Percentiles rank a stretch among this genome's conserved stretches.
Evolutionary conservation across 371 early-diverging fungal genomes (phyloP).

Genomic region (Apophysomyces trapeziformis): DNA sequence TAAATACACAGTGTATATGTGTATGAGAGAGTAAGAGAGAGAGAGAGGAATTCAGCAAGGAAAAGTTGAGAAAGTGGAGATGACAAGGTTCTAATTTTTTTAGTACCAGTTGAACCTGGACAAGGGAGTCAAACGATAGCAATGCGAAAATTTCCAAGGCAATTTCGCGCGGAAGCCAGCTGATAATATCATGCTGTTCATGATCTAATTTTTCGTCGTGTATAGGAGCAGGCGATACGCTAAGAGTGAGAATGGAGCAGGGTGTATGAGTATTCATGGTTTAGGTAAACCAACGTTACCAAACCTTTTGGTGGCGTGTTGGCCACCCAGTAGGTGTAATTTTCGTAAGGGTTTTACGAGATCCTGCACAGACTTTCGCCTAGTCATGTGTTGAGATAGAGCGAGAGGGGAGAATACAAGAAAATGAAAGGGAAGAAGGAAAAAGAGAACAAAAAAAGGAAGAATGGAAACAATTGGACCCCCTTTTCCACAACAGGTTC

Average conservation of each 20-base stretch:
- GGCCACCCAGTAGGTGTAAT: slow-evolving; percentile 27
- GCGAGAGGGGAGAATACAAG: slow-evolving; percentile 14
- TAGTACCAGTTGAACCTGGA: slow-evolving; percentile 42
- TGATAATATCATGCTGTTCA: slow-evolving; percentile 29
- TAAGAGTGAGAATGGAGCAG: not conserved
- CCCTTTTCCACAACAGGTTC: slow-evolving; percentile 18
- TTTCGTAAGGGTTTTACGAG: slow-evolving; percentile 43
- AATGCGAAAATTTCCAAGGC: slow-evolving; percentile 35
- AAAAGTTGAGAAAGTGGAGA: too few species aligned
- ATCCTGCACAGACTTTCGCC: slow-evolving; percentile 40
- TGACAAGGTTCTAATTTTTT: too few species aligned
- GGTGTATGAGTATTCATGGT: not conserved
- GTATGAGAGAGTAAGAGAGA: not conserved
- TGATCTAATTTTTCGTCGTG: slow-evolving; percentile 17
- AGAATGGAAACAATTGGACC: slow-evolving; percentile 11
- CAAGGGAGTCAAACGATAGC: slow-evolving; percentile 41
- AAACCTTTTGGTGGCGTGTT: slow-evolving; percentile 18
- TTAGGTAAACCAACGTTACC: slow-evolving; percentile 12
- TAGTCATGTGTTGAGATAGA: slow-evolving; percentile 27
- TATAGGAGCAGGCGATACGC: slow-evolving; percentile 1
- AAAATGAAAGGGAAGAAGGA: slow-evolving; percentile 16
- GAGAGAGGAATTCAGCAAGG: not conserved
- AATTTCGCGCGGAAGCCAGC: slow-evolving; percentile 41
- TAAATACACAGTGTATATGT: slow-evolving; percentile 6
- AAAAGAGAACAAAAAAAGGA: slow-evolving; percentile 20